Evolutionary conservation across 495 filamentous ascomycete genomes (phyloP).

Genomic region (Penicillium verhagenii): DNA sequence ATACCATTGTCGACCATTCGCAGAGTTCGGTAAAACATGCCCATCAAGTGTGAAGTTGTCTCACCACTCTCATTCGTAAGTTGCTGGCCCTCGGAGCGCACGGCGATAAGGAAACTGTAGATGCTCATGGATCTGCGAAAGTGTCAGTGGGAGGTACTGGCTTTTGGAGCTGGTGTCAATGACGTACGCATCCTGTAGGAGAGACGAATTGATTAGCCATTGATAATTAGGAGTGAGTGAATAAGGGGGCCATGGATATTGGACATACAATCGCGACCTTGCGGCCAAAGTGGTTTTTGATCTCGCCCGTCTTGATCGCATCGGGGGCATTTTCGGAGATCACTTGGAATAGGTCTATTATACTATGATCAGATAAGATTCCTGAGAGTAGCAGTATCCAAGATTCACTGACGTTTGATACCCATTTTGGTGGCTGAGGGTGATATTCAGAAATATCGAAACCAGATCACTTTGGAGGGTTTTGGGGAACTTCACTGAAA

Average conservation of each 20-base stretch:
- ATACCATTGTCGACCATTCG: slow-evolving; percentile 98
- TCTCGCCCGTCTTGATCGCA: slow-evolving; percentile 93
- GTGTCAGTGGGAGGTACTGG: slow-evolving; percentile 19
- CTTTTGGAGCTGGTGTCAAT: neutral
- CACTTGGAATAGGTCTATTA: slow-evolving; percentile 71
- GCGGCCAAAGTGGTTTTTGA: slow-evolving; percentile 96
- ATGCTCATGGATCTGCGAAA: slow-evolving; percentile 88
- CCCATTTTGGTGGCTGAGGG: slow-evolving; percentile 62
- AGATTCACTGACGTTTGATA: slow-evolving; percentile 65
- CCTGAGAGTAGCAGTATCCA: neutral
- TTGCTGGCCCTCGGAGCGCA: slow-evolving; percentile 93
- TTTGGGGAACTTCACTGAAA: neutral
- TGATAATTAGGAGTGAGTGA: neutral
- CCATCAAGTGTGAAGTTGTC: slow-evolving; percentile 97
- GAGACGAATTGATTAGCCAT: slow-evolving; percentile 15
- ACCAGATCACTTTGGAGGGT: neutral
- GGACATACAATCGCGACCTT: slow-evolving; percentile 89
- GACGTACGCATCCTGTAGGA: slow-evolving; percentile 77
- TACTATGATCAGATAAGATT: slow-evolving; percentile 40
- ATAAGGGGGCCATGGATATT: neutral
- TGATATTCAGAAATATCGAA: neutral
- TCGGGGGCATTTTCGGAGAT: slow-evolving; percentile 90
- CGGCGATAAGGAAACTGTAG: slow-evolving; percentile 96
- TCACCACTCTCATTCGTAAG: slow-evolving; percentile 91
- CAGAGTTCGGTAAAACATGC: slow-evolving; percentile 98